These are phyloP conservation scores for Cyberlindnera mycetangii DNA, from an alignment of 805 yeast genomes.

Conservation along the genomic window DNA sequence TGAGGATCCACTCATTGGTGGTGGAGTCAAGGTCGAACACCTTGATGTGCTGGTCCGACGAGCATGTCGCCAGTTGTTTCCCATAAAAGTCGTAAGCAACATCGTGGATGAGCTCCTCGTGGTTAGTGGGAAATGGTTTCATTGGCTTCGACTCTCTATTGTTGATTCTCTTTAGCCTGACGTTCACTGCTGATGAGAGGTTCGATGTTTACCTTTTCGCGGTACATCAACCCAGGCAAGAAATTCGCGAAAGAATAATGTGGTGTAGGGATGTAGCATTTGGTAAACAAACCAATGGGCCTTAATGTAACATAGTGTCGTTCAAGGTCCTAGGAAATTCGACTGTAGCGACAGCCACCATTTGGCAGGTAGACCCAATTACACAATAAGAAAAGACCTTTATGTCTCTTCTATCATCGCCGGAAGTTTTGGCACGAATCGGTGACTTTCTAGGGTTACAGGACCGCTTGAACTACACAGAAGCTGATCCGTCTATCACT, in stretches of 20 bases:
- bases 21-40: constrained; percentile 74
- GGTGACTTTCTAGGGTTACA: constrained; percentile 16
- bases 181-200: no score
- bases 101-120: constrained; percentile 89
- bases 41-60: constrained; percentile 90
- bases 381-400: background rate
- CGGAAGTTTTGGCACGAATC: constrained; percentile 10
- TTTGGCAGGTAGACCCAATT: no score
- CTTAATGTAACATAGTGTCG: no score
- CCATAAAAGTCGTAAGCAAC: constrained; percentile 93
- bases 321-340: no score
- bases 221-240: background rate
- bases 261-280: background rate
- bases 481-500: constrained; percentile 6
- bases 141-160: constrained; percentile 24
- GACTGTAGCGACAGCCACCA: no score
- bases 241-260: background rate
- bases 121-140: constrained; percentile 84
- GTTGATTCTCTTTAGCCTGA: no score
- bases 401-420: constrained; percentile 5
- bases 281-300: background rate
- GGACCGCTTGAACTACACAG: constrained; percentile 22
- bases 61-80: constrained; percentile 86
- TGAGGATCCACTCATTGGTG: constrained; percentile 73
- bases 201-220: background rate